Percentiles rank a stretch among this genome's conserved stretches.
Evolutionary conservation across 805 yeast genomes (phyloP).

Genomic region (Ogataea chonburiensis): DNA sequence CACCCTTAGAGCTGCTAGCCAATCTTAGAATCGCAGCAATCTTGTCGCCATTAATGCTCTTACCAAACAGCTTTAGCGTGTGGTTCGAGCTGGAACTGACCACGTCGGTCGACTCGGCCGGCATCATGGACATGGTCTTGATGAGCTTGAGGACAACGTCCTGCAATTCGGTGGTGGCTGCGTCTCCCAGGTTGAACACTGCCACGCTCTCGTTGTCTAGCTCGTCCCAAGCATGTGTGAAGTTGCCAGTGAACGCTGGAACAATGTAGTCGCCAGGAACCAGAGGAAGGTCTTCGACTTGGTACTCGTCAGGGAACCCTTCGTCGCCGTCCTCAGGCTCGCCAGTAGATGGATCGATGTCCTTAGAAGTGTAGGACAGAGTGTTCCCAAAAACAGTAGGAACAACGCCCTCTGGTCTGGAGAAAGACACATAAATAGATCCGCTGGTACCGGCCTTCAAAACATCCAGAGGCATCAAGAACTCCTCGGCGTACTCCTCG

Average conservation of each 20-base stretch:
- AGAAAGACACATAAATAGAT: conserved; percentile 73
- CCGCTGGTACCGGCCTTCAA: conserved; percentile 72
- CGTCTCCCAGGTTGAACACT: conserved; percentile 62
- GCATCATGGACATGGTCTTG: conserved; percentile 56
- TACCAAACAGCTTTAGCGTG: conserved; percentile 78
- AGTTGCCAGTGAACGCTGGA: conserved; percentile 77
- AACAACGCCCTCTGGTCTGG: conserved; percentile 48
- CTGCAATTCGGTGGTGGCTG: conserved; percentile 40
- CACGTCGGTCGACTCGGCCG: conserved; percentile 71
- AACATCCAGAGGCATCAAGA: conserved; percentile 69
- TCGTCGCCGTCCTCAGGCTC: conserved; percentile 67
- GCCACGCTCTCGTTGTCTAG: conserved; percentile 60
- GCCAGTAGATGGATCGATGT: conserved; percentile 70
- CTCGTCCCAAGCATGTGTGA: conserved; percentile 72
- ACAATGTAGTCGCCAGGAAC: conserved; percentile 77
- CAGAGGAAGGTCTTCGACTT: conserved; percentile 74
- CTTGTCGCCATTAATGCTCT: conserved; percentile 57
- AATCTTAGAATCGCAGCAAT: conserved; percentile 50
- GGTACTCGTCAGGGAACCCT: conserved; percentile 93
- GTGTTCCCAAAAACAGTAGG: conserved; percentile 56
- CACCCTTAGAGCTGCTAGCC: conserved; percentile 48
- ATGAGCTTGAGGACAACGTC: conserved; percentile 59
- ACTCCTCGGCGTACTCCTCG: conserved; percentile 62
- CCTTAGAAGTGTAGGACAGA: conserved; percentile 73
- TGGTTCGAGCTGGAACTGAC: conserved; percentile 62